Evolutionary conservation across 164 flowering plant genomes (phyloP), one percentile per base, ranked within the genome.

Genomic region (Liriodendron chinense): DNA sequence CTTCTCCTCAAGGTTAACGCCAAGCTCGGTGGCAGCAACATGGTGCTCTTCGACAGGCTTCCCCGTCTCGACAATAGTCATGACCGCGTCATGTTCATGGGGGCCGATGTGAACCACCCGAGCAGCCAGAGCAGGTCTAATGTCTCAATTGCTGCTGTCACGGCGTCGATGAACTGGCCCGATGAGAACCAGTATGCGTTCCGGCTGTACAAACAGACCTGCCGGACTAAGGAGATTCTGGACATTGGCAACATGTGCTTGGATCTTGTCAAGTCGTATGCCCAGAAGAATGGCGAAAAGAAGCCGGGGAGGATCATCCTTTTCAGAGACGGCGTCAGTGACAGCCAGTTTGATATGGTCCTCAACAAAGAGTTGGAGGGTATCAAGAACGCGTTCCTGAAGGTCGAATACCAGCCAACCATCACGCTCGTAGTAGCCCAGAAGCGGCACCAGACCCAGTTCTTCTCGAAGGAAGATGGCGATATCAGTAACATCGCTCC

Each of bases 61-160:
- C 90, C 91, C 3, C 75, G 50, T 72, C 83, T 89, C 16, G 77
- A 67, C 3, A 77, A 69, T 14, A 80, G 81, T 9, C 82, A n/a
- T n/a, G n/a, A 77, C 34, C 84, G 76, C 79, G 89, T 90, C 7
- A 92, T 92, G 93, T 87, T 92, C 71, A 77, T 94, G 10, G 98
- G 98, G 3, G 96, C 96, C 73, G 96, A 90, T 82, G 98, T 94
- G n/a, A 92, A 94, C 83, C 98, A 94, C 76, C 98, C 96, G 9
- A 82, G 76, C 12, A 24, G 89, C 4, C 6, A 43, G 47, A 84
- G 89, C 77, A n/a, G 9, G 10, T 72, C 81, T 0, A 80, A 89
- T 78, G 94, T 90, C 9, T 94, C 98, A 8, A 88, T 92, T 67
- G 95, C 92, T 26, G 98, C 94, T 23, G 94, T 94, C 47, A 96